Percentiles rank a stretch among this genome's conserved stretches.
Conservation (phyloP, 768 basidiomycete genomes). For the Lepiota brunneoincarnata region DNA sequence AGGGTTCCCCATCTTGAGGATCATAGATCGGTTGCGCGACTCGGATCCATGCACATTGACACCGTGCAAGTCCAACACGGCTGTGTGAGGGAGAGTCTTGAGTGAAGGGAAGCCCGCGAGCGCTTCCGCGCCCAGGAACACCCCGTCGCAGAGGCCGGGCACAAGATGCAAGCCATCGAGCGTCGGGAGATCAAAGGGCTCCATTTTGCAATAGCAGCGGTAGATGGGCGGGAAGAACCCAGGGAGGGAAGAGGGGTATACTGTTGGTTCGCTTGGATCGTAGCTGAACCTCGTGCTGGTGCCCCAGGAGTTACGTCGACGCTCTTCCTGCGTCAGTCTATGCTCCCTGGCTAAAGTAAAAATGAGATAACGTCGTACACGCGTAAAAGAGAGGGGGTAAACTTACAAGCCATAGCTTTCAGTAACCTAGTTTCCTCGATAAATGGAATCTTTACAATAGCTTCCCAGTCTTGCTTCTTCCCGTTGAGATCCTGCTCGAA, state of each 20-base stretch:
- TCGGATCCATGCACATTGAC: constrained; percentile 94
- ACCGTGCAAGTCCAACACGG: constrained; percentile 76
- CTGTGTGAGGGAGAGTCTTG: constrained; percentile 79
- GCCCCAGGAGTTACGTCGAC: constrained; percentile 70
- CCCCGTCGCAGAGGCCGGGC: constrained; percentile 86
- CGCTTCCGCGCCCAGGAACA: constrained; percentile 78
- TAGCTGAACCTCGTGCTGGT: constrained; percentile 79
- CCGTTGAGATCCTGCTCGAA: constrained; percentile 96
- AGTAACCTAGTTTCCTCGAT: constrained; percentile 82
- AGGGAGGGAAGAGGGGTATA: constrained; percentile 89
- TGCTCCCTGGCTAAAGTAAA: constrained; percentile 64
- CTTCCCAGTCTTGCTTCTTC: constrained; percentile 99
- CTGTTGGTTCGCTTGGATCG: constrained; percentile 56
- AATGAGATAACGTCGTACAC: not conserved
- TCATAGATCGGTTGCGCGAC: constrained; percentile 90
- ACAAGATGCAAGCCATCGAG: constrained; percentile 83
- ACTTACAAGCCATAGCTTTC: constrained; percentile 77
- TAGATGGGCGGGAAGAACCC: constrained; percentile 91
- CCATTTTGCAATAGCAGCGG: constrained; percentile 76
- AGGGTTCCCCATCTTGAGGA: constrained; percentile 78
- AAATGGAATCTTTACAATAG: constrained; percentile 97
- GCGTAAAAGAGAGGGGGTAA: not conserved
- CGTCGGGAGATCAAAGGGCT: constrained; percentile 85
- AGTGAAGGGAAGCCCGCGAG: constrained; percentile 97
- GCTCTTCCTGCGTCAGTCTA: constrained; percentile 74